Evolutionary conservation across 805 yeast genomes (phyloP).

Genomic region (Candida pini): DNA sequence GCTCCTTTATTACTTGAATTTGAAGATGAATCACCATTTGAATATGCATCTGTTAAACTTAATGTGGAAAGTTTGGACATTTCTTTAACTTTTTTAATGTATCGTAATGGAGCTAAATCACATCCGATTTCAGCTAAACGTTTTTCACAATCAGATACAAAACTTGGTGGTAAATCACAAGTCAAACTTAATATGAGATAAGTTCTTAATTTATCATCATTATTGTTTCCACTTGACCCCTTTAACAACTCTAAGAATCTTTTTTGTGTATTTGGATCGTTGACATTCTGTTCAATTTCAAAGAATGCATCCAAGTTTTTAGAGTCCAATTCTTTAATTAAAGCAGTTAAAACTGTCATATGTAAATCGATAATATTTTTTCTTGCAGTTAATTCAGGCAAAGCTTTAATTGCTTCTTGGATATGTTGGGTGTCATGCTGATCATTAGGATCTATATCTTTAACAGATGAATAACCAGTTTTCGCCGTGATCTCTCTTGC

Average conservation of each 20-base stretch:
- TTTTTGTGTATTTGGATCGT: constrained; percentile 50
- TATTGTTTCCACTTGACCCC: constrained; percentile 50
- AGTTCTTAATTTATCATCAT: constrained; percentile 77
- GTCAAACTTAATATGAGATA: constrained; percentile 71
- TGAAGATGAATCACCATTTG: constrained; percentile 25
- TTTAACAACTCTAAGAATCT: constrained; percentile 57
- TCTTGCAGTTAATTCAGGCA: constrained; percentile 88
- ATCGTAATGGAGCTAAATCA: constrained; percentile 60
- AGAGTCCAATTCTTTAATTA: constrained; percentile 78
- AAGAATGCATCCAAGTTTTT: constrained; percentile 85
- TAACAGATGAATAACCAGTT: constrained; percentile 66
- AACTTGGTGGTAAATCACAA: constrained; percentile 43
- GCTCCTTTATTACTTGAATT: constrained; percentile 35
- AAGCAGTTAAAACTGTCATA: constrained; percentile 86
- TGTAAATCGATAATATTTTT: constrained; percentile 91
- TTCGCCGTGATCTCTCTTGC: constrained; percentile 79
- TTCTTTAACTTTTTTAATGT: constrained; percentile 79
- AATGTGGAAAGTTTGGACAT: constrained; percentile 46
- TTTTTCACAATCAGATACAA: constrained; percentile 54
- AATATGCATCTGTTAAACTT: constrained; percentile 31
- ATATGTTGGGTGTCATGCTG: constrained; percentile 56
- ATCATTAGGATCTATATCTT: constrained; percentile 65
- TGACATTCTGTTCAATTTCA: constrained; percentile 84
- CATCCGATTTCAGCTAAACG: constrained; percentile 51
- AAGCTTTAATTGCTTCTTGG: constrained; percentile 82